phyloP scores from a whole-genome alignment of 164 flowering plant species.

The Piper longum region DNA sequence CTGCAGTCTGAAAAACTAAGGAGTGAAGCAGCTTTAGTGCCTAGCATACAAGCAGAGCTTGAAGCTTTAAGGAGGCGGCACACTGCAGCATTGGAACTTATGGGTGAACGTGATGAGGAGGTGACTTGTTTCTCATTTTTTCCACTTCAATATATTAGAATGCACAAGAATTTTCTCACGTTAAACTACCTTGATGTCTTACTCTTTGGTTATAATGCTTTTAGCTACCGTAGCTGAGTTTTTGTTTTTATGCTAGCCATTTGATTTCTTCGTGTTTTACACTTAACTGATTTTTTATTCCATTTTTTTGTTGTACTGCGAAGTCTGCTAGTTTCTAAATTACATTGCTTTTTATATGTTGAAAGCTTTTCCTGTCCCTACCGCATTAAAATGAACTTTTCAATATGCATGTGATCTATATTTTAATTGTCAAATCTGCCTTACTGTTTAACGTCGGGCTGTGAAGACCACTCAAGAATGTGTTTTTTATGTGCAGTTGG shows the following conservation, averaged over 20 bases:
- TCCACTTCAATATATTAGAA: background rate
- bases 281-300: too few species aligned
- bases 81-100: constrained; percentile 87
- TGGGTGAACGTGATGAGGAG: constrained; percentile 99
- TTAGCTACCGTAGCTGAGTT: too few species aligned
- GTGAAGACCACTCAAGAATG: background rate
- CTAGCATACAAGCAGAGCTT: constrained; percentile 81
- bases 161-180: too few species aligned
- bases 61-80: constrained; percentile 89
- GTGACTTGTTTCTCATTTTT: constrained; percentile 13
- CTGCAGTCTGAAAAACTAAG: constrained; percentile 77
- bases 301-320: too few species aligned
- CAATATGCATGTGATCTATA: background rate
- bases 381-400: too few species aligned
- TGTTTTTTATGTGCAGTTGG: constrained; percentile 36
- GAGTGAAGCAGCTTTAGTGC: constrained; percentile 52
- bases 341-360: too few species aligned
- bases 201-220: too few species aligned
- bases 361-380: too few species aligned
- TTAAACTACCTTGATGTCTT: too few species aligned
- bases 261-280: too few species aligned
- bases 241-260: too few species aligned
- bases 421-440: background rate
- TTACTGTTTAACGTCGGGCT: background rate
- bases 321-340: too few species aligned